phyloP scores from a whole-genome alignment of 805 yeast genomes.

The Candida qinlingensis region DNA sequence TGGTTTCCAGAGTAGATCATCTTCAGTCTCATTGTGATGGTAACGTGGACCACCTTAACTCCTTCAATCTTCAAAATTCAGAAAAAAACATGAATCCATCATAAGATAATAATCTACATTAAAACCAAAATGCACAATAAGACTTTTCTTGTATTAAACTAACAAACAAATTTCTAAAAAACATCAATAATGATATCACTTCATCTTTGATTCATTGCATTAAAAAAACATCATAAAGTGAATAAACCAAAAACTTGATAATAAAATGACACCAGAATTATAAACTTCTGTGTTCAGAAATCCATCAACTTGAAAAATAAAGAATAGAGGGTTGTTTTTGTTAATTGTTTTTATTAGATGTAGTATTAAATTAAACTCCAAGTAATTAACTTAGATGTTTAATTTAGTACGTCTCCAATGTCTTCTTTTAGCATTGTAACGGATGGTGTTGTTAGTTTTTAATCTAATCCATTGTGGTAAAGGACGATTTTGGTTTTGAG shows the following conservation, averaged over 20 bases:
- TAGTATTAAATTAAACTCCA: conserved; percentile 6
- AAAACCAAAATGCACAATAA: conserved; percentile 16
- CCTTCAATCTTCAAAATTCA: too few relatives aligned
- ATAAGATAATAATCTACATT: not conserved
- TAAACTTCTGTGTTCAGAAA: not conserved
- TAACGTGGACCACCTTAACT: too few relatives aligned
- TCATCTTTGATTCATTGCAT: not conserved
- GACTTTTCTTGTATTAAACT: conserved; percentile 15
- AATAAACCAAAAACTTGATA: conserved; percentile 3
- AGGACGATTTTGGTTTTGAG: conserved; percentile 98
- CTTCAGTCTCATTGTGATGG: not conserved
- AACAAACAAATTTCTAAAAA: conserved; percentile 4
- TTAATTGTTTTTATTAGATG: not conserved
- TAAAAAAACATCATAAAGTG: not conserved
- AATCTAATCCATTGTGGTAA: conserved; percentile 99
- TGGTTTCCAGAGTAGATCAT: not conserved
- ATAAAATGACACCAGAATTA: not conserved
- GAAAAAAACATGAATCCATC: not conserved
- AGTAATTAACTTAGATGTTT: conserved; percentile 60
- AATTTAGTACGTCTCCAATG: conserved; percentile 99
- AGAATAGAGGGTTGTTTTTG: conserved; percentile 6
- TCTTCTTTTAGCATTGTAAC: conserved; percentile 99
- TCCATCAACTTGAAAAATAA: not conserved
- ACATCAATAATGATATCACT: conserved; percentile 2
- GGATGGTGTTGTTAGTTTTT: conserved; percentile 95